phyloP scores from a whole-genome alignment of 768 basidiomycete species.

The Rhizopogon vinicolor region DNA sequence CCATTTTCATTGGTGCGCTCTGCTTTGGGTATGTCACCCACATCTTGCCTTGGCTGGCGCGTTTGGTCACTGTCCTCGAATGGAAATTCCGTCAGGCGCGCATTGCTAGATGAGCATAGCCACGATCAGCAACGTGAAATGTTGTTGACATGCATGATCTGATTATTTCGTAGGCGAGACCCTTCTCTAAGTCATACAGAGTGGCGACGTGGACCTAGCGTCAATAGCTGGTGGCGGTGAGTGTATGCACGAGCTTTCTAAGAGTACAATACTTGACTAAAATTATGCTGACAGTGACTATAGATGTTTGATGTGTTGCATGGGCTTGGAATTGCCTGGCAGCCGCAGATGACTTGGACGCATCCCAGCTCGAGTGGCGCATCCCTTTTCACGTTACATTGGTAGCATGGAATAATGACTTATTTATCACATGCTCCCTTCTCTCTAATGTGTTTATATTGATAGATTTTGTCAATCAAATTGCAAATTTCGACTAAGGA shows the following conservation, averaged over 20 bases:
- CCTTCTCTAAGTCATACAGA: background rate
- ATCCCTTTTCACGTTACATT: background rate
- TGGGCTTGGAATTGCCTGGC: background rate
- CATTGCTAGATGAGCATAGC: background rate
- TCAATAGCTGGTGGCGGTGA: background rate
- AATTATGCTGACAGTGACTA: too few relatives aligned
- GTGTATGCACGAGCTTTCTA: background rate
- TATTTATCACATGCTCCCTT: background rate
- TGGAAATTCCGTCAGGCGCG: background rate
- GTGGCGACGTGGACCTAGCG: background rate
- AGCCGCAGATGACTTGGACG: background rate
- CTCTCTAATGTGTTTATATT: background rate
- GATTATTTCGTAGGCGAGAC: background rate
- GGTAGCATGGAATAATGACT: background rate
- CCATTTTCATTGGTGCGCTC: slow-evolving; percentile 83
- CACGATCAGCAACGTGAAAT: background rate
- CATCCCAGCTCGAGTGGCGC: background rate
- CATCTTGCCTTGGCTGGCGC: background rate
- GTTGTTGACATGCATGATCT: background rate
- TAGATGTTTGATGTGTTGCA: too few relatives aligned
- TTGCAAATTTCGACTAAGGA: background rate
- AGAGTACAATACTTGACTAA: background rate
- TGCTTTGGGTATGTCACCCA: slow-evolving; percentile 62
- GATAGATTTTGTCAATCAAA: background rate
- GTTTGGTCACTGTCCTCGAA: background rate